Conservation (phyloP, 2,329 filamentous ascomycete genomes). For the Zasmidium citrigriseum region DNA sequence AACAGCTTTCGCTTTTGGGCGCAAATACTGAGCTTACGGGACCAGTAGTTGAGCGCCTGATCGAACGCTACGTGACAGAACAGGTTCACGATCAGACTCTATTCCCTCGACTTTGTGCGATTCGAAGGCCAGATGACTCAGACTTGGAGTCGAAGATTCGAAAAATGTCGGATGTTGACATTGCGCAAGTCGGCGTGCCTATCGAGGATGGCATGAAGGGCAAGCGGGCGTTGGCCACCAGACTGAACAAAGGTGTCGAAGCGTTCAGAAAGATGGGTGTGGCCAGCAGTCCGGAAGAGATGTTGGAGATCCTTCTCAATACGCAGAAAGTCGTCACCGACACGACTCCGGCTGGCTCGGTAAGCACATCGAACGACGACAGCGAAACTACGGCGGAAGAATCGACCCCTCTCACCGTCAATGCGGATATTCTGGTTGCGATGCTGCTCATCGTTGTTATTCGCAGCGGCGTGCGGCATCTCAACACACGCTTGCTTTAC, state of each 20-base stretch:
- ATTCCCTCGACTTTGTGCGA: conserved; percentile 77
- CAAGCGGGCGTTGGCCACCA: conserved; percentile 77
- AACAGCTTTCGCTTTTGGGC: conserved; percentile 86
- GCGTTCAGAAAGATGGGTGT: conserved; percentile 83
- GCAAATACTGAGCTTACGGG: conserved; percentile 93
- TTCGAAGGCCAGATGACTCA: conserved; percentile 78
- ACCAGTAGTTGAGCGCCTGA: conserved; percentile 85
- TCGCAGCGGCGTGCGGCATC: conserved; percentile 79
- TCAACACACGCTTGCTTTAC: conserved; percentile 87
- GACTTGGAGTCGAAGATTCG: conserved; percentile 87
- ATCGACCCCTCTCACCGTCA: conserved; percentile 62
- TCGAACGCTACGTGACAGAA: conserved; percentile 91
- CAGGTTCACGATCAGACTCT: conserved; percentile 83
- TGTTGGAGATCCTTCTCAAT: conserved; percentile 76
- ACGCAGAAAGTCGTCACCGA: conserved; percentile 82
- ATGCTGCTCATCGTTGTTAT: conserved; percentile 90
- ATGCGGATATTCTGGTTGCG: conserved; percentile 91
- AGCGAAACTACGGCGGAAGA: conserved; percentile 42
- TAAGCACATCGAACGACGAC: conserved; percentile 14
- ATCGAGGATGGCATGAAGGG: conserved; percentile 76
- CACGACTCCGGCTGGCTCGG: conserved; percentile 28
- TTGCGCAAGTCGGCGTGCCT: conserved; percentile 88
- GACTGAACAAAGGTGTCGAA: conserved; percentile 77
- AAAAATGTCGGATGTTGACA: conserved; percentile 91
- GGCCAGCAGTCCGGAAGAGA: conserved; percentile 80